Evolutionary conservation across 2,329 filamentous ascomycete species (phyloP).

Genomic region (Talaromyces sp.): DNA sequence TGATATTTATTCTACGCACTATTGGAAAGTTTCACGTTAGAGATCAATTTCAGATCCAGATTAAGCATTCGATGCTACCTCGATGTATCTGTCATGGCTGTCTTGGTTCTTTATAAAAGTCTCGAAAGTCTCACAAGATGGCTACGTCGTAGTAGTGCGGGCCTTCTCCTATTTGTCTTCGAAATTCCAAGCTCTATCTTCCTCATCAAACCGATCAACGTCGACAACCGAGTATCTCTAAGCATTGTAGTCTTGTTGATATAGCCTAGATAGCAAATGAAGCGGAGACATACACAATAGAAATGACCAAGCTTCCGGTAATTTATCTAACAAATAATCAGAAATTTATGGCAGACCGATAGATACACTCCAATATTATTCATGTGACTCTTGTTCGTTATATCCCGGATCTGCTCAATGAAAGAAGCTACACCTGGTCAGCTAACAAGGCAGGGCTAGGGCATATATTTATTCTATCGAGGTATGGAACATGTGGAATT

Average conservation of each 20-base stretch:
- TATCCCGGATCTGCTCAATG: neutral
- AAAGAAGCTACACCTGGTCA: too few relatives aligned
- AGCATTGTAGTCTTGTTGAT: neutral
- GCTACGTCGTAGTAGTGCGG: neutral
- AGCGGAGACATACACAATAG: too few relatives aligned
- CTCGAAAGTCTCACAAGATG: too few relatives aligned
- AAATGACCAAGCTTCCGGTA: too few relatives aligned
- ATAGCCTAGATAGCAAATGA: too few relatives aligned
- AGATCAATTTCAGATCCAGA: neutral
- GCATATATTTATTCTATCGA: slow-evolving; percentile 11
- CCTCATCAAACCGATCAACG: neutral
- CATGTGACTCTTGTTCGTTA: neutral
- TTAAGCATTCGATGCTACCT: neutral
- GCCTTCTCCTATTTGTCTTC: neutral
- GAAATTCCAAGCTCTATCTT: neutral
- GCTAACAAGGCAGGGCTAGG: neutral
- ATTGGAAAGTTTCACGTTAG: neutral
- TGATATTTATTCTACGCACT: too few relatives aligned
- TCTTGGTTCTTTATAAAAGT: too few relatives aligned
- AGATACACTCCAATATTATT: neutral
- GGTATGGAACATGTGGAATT: neutral
- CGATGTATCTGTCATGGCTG: neutral
- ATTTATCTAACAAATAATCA: too few relatives aligned
- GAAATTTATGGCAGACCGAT: too few relatives aligned
- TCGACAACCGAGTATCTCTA: too few relatives aligned